Conservation (phyloP, 1,284 basidiomycete genomes). For the Lignosus rhinocerotis region DNA sequence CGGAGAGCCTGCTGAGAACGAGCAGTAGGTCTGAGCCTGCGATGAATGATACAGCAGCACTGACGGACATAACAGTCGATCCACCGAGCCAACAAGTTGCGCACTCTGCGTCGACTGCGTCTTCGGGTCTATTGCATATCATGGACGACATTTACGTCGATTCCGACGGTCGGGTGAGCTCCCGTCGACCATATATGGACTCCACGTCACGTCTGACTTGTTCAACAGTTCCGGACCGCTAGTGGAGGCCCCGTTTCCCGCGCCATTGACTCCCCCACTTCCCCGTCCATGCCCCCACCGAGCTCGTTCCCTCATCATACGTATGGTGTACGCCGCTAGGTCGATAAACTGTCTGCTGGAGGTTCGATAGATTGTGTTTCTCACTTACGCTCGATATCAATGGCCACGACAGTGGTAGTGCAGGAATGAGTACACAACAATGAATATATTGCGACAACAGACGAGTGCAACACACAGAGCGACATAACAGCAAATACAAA, state of each 20-base stretch:
- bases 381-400: too few species aligned
- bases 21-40: neutral
- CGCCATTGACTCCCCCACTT: too few species aligned
- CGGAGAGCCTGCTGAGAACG: neutral
- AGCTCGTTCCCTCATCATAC: too few species aligned
- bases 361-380: too few species aligned
- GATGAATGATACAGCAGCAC: neutral
- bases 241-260: neutral
- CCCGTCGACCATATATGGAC: neutral
- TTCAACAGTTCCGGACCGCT: conserved; percentile 2
- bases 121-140: neutral
- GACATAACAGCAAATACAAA: neutral
- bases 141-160: conserved; percentile 9
- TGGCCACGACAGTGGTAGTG: too few species aligned
- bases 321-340: too few species aligned
- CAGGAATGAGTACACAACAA: neutral
- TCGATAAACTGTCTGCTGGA: too few species aligned
- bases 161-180: conserved; percentile 8
- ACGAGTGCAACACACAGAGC: neutral
- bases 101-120: neutral
- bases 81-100: neutral
- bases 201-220: neutral
- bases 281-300: too few species aligned
- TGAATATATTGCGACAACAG: neutral
- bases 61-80: neutral